Percentiles rank a stretch among this genome's conserved stretches.
Conservation (phyloP, 768 basidiomycete species). For the Pleurotus pulmonarius region DNA sequence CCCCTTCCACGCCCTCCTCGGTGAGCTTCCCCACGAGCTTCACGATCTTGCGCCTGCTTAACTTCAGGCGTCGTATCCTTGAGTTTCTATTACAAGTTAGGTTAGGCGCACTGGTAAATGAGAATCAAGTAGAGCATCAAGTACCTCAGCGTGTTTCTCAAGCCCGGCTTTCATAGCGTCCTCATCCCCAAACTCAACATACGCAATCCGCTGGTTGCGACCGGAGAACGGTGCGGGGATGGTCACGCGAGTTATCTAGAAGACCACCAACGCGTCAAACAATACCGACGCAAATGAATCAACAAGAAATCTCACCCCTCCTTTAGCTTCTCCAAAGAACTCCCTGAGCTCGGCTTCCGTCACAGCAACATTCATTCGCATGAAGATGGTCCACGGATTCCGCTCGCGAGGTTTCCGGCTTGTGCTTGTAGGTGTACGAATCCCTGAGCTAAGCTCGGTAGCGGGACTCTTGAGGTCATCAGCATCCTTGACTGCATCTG, state of each 20-base stretch:
- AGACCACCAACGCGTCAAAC: conserved; percentile 1
- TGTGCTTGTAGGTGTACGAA: conserved; percentile 71
- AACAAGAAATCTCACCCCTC: conserved; percentile 45
- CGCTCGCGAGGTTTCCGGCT: conserved; percentile 50
- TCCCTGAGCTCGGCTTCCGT: conserved; percentile 67
- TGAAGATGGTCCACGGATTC: conserved; percentile 84
- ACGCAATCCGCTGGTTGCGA: conserved; percentile 61
- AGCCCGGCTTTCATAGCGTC: conserved; percentile 79
- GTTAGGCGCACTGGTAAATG: not conserved
- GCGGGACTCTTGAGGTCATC: conserved; percentile 52
- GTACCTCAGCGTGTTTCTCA: conserved; percentile 63
- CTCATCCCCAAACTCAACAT: conserved; percentile 89
- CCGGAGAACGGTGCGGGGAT: conserved; percentile 48
- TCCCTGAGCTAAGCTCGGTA: conserved; percentile 55
- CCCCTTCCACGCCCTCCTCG: conserved; percentile 53
- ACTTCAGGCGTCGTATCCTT: conserved; percentile 65
- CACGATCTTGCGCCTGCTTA: conserved; percentile 64
- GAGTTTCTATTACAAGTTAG: conserved; percentile 49
- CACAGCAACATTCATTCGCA: conserved; percentile 53
- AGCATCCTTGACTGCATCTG: conserved; percentile 15
- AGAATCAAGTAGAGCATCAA: conserved; percentile 26
- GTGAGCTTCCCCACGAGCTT: conserved; percentile 37
- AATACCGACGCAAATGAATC: not conserved
- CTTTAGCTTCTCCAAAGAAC: conserved; percentile 71
- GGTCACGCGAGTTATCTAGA: conserved; percentile 65